phyloP scores from a whole-genome alignment of 2,329 filamentous ascomycete species.

The Scedosporium minutisporum region DNA sequence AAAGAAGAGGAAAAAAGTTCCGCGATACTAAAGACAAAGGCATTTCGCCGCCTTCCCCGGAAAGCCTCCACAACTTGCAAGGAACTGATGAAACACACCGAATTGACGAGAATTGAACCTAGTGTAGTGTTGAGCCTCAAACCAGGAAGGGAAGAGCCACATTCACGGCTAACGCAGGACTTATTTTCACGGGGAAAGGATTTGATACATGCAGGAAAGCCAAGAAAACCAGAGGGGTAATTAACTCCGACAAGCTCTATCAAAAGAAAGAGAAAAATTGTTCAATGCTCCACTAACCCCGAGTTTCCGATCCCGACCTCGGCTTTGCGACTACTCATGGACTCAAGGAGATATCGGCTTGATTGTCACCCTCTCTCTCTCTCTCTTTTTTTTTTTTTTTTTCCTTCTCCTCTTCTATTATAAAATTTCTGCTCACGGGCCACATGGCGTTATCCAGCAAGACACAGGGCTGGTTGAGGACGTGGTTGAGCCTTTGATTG shows the following conservation, averaged over 20 bases:
- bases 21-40: neutral
- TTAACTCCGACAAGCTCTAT: neutral
- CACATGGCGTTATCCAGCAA: neutral
- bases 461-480: too few species aligned
- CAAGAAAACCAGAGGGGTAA: neutral
- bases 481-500: too few species aligned
- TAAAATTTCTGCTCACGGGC: neutral
- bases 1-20: neutral
- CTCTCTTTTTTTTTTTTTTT: neutral
- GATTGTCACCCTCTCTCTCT: too few species aligned
- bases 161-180: too few species aligned
- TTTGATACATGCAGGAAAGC: neutral
- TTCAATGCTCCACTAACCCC: conserved; percentile 8
- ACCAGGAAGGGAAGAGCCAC: too few species aligned
- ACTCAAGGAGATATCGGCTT: neutral
- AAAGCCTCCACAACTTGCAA: too few species aligned
- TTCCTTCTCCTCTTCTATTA: neutral
- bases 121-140: too few species aligned
- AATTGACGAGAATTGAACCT: too few species aligned
- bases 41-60: neutral
- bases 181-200: neutral
- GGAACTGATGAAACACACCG: too few species aligned
- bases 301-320: conserved; percentile 1
- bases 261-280: conserved; percentile 1
- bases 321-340: neutral